Evolutionary conservation across 2,329 filamentous ascomycete species (phyloP), one percentile per base, ranked within the genome.

Genomic region (Beauveria bassiana): DNA sequence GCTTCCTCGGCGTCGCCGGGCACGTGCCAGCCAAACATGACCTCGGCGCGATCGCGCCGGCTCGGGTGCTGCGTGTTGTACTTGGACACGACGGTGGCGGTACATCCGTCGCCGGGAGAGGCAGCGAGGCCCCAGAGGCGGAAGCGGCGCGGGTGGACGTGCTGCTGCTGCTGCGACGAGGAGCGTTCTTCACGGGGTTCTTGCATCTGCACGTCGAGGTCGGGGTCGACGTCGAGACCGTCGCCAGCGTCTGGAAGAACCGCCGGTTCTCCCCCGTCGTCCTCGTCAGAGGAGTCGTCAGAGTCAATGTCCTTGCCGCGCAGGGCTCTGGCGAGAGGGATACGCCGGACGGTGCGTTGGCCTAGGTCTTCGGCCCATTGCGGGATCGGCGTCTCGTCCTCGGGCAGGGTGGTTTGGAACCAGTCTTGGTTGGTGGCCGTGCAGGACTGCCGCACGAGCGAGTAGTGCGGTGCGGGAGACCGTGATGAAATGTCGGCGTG

Each of bases 101-200:
- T 78, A n/a, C 75, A 75, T 6, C 79, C 79, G 49, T 77, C 80
- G 2, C 80, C 82, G 0, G 82, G 81, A 2, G 81, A 83, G 2
- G 74, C 66, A 1, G 80, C 73, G 47, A 86, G 70, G 1, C 80
- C 82, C 80, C 81, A 84, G 46, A 85, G 74, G 9, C 81, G 77
- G 54, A 79, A 77, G 16, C 81, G 75, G 47, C 79, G 76, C 1
- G 80, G 76, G 62, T 81, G 75, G 9, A 83, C 77, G 63, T 78
- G 77, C 14, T 75, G 31, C 31, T 31, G 71, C 31, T 34, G 71
- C 40, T 71, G 69, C 1, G 71, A 16, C 3, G 57, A n/a, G 51
- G 5, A 38, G 34, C 34, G 34, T 38, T 38, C 34, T 38, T 14
- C 9, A n/a, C 20, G 20, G n/a, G 43, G 20, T 56, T 68, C 72